phyloP scores from a whole-genome alignment of 2,329 filamentous ascomycete genomes.

The Fusarium camptoceras region DNA sequence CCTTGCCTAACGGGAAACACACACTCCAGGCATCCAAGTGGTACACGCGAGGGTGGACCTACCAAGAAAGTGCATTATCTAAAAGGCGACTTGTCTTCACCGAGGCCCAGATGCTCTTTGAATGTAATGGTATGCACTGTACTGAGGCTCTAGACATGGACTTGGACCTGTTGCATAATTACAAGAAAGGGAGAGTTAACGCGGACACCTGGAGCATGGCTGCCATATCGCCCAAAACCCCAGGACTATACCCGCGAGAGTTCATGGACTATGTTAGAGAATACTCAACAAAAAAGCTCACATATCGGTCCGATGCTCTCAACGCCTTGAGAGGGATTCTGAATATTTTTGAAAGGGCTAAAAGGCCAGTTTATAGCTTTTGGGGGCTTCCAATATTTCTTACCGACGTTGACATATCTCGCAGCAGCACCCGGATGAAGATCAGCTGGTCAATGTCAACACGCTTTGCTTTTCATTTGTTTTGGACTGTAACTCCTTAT shows the following conservation, averaged over 20 bases:
- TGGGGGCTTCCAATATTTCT: background rate
- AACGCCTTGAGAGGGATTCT: background rate
- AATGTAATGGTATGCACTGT: background rate
- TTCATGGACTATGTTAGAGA: fast-evolving
- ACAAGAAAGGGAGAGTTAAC: fast-evolving
- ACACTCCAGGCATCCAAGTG: background rate
- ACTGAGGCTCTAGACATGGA: background rate
- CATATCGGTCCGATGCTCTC: fast-evolving
- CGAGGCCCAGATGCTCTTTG: background rate
- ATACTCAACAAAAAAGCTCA: background rate
- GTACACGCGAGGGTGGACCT: background rate
- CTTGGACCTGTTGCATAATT: background rate
- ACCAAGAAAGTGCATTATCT: background rate
- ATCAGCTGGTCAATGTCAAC: background rate
- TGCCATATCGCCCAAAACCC: fast-evolving
- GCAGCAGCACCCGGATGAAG: background rate
- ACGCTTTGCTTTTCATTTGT: background rate
- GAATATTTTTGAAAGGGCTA: background rate
- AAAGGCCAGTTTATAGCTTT: background rate
- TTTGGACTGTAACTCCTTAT: background rate
- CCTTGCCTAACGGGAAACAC: background rate
- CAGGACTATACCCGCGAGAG: background rate
- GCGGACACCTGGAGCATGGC: fast-evolving
- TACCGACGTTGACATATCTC: background rate
- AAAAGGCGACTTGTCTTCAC: background rate